phyloP scores from a whole-genome alignment of 345 rosid species.

The Camelina sativa region DNA sequence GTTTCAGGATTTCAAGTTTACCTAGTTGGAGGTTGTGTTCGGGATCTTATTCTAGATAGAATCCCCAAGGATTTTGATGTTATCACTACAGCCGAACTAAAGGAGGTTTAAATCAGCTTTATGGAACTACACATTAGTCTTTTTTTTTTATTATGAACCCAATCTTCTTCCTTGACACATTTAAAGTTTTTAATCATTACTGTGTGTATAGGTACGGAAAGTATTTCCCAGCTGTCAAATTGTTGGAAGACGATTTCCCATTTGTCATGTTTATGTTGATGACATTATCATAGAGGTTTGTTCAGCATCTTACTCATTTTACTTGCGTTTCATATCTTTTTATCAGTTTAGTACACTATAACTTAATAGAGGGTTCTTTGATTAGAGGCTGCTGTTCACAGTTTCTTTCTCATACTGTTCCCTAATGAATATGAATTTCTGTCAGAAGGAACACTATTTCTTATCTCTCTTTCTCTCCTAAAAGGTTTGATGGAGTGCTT shows the following conservation, averaged over 20 bases:
- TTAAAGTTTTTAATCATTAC: neutral
- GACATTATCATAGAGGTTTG: conserved; percentile 62
- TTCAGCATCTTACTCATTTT: conserved; percentile 17
- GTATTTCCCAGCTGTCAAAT: conserved; percentile 58
- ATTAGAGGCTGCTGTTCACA: too few relatives aligned
- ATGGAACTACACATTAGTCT: conserved; percentile 14
- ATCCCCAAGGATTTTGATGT: conserved; percentile 76
- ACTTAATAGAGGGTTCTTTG: too few relatives aligned
- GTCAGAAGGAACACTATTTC: neutral
- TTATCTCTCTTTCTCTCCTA: neutral
- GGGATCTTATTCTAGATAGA: conserved; percentile 72
- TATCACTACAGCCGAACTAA: conserved; percentile 68
- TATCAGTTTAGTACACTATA: too few relatives aligned
- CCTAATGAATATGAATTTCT: too few relatives aligned
- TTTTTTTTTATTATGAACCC: neutral
- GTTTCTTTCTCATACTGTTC: too few relatives aligned
- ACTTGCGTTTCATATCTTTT: neutral
- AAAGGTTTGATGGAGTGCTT: conserved; percentile 18
- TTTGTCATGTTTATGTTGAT: conserved; percentile 64
- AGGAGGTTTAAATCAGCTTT: conserved; percentile 49
- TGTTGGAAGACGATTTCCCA: conserved; percentile 75
- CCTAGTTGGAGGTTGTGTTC: conserved; percentile 77
- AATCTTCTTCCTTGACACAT: neutral
- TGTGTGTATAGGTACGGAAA: conserved; percentile 51
- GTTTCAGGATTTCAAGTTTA: conserved; percentile 67